Percentiles rank a stretch among this genome's conserved stretches.
phyloP scores from a whole-genome alignment of 805 yeast genomes.

The Candida insectorum region DNA sequence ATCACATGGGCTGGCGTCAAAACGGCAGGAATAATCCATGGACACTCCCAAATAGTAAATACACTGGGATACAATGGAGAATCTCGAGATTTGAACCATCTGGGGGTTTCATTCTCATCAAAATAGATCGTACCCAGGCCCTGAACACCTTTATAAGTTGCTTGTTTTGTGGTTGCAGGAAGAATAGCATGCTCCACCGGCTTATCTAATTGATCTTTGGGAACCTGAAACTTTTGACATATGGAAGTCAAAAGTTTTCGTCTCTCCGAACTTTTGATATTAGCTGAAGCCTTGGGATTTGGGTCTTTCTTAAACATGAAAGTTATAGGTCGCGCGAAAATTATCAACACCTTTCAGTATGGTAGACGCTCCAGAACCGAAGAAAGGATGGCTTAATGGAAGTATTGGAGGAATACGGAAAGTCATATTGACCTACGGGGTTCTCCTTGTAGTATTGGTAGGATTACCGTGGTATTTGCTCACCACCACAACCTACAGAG shows the following conservation, averaged over 20 bases:
- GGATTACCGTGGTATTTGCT: conserved; percentile 59
- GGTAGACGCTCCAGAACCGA: no score
- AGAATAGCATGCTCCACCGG: conserved; percentile 40
- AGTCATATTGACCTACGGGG: conserved; percentile 11
- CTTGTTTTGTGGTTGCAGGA: conserved; percentile 56
- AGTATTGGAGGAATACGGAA: conserved; percentile 8
- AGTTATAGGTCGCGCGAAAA: no score
- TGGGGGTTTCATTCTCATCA: conserved; percentile 61
- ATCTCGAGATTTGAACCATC: conserved; percentile 67
- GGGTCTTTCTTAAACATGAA: conserved; percentile 56
- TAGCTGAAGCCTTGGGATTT: conserved; percentile 68
- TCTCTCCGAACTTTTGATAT: conserved; percentile 79
- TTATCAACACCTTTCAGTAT: no score
- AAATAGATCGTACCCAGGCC: conserved; percentile 64
- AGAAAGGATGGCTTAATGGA: no score
- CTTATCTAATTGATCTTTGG: conserved; percentile 36
- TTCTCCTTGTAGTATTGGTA: conserved; percentile 18
- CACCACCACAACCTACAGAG: conserved; percentile 63
- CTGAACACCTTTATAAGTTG: conserved; percentile 55
- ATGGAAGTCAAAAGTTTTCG: conserved; percentile 48
- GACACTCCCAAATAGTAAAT: conserved; percentile 67
- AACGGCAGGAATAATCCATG: conserved; percentile 62
- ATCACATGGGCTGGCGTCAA: conserved; percentile 74
- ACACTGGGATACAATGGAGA: conserved; percentile 63
- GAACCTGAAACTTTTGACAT: conserved; percentile 38